Conservation (phyloP, 2,329 filamentous ascomycete genomes). For the Zopfia rhizophila region DNA sequence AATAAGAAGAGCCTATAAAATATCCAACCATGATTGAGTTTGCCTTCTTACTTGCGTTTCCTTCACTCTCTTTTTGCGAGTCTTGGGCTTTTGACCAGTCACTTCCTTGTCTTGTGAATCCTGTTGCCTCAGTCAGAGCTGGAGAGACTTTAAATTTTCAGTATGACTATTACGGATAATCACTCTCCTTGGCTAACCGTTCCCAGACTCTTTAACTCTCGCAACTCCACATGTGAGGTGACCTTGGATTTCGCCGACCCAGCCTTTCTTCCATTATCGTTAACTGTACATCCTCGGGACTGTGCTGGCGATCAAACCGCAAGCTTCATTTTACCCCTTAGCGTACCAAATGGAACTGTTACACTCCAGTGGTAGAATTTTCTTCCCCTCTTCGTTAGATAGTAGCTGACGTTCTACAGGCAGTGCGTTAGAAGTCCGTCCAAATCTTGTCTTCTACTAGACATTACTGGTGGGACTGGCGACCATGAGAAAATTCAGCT, state of each 20-base stretch:
- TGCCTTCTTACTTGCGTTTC: no score
- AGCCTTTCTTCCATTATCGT: constrained; percentile 4
- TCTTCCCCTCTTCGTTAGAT: background rate
- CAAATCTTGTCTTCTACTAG: constrained; percentile 3
- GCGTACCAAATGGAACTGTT: constrained; percentile 4
- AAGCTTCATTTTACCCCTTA: background rate
- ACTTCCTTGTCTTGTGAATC: constrained; percentile 7
- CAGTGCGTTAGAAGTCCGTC: constrained; percentile 5
- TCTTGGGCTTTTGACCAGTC: constrained; percentile 4
- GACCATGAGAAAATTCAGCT: constrained; percentile 1
- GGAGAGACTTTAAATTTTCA: constrained; percentile 11
- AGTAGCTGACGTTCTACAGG: background rate
- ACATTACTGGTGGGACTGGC: constrained; percentile 5
- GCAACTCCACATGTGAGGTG: constrained; percentile 6
- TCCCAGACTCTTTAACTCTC: constrained; percentile 7
- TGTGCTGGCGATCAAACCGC: constrained; percentile 11
- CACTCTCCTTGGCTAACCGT: background rate
- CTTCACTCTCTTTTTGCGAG: no score
- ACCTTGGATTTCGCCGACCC: constrained; percentile 3
- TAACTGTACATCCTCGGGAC: constrained; percentile 4
- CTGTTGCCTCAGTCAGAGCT: background rate
- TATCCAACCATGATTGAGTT: no score
- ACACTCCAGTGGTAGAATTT: constrained; percentile 2
- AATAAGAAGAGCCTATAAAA: no score
- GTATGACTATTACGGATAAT: background rate